Conservation (phyloP, 2,329 filamentous ascomycete species). For the Teratosphaeria nubilosa region DNA sequence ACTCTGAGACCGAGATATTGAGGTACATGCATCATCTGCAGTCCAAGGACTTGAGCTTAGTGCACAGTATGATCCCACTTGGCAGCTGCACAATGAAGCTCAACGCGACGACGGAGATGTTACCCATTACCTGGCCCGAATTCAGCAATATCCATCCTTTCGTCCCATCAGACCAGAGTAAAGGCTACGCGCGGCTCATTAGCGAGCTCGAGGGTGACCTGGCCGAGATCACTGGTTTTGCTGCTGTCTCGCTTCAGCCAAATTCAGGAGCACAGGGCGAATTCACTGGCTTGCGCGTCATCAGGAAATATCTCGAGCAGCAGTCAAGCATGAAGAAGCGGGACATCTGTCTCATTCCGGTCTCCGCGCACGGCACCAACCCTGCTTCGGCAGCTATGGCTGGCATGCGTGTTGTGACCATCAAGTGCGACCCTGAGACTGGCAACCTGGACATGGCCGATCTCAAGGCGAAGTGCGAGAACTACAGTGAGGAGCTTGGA, state of each 20-base stretch:
- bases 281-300: slow-evolving; percentile 80
- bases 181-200: slow-evolving; percentile 63
- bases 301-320: slow-evolving; percentile 71
- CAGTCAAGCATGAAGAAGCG: slow-evolving; percentile 59
- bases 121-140: slow-evolving; percentile 65
- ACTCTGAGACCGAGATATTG: slow-evolving; percentile 88
- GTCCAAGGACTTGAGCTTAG: slow-evolving; percentile 86
- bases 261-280: slow-evolving; percentile 96
- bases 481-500: slow-evolving; percentile 73
- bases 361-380: slow-evolving; percentile 93
- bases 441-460: slow-evolving; percentile 85
- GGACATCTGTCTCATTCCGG: slow-evolving; percentile 87
- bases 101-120: slow-evolving; percentile 89
- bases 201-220: slow-evolving; percentile 65
- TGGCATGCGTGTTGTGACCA: slow-evolving; percentile 82
- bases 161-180: slow-evolving; percentile 51
- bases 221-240: slow-evolving; percentile 76
- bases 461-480: slow-evolving; percentile 77
- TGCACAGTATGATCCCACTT: slow-evolving; percentile 95
- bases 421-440: slow-evolving; percentile 80
- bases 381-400: slow-evolving; percentile 92
- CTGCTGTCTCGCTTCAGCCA: slow-evolving; percentile 79
- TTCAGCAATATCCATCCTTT: slow-evolving; percentile 78
- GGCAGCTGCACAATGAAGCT: slow-evolving; percentile 97
- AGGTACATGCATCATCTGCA: slow-evolving; percentile 89